Base-by-base conservation (phyloP, 169 alveolate genomes). In the Eimeria zaria region DNA sequence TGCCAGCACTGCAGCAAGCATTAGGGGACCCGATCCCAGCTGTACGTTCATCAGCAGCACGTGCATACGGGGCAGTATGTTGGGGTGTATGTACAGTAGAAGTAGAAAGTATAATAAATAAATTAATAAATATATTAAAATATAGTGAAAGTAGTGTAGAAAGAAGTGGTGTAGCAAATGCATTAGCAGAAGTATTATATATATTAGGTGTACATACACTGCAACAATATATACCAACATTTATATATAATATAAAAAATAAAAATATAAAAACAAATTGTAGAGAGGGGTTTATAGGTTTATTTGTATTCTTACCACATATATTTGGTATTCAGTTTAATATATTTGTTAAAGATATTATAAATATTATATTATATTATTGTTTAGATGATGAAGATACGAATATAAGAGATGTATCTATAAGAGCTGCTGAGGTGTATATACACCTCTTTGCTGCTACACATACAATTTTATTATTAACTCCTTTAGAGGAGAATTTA, bases 231-330 rank as follows among this genome's bases (percentile, higher is more conserved):
- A 85, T 95, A 1, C 97, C 95, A 39, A 1, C 16, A 60, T 27
- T 95, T 36, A 89, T 95, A 53, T 71, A 89, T 81, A 58, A 80
- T 9, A 93, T 96, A 12, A 39, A 88, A 1, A 73, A 33, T 46
- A n/a, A 33, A n/a, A 30, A 18, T 24, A 71, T 81, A 14, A 73
- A 95, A 20, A 67, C 97, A 27, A 95, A 67, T 33, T 76, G 88
- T 22, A 30, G 96, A 41, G 98, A 97, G 81, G 98, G 98, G 24
- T 98, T 95, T 97, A 73, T 97, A 41, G 98, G 98, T 0, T 81
- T 98, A 51, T 97, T 98, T 76, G 97, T 96, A 30, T 98, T 87
- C 81, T 73, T 98, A 58, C 98, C 98, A 3, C 89, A 67, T 8
- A 95, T 98, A 18, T 97, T 97, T 96, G 97, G 97, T 5, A 24